Evolutionary conservation across 108 stramenopile genomes (phyloP).

Genomic region (Nitzschia putrida): DNA sequence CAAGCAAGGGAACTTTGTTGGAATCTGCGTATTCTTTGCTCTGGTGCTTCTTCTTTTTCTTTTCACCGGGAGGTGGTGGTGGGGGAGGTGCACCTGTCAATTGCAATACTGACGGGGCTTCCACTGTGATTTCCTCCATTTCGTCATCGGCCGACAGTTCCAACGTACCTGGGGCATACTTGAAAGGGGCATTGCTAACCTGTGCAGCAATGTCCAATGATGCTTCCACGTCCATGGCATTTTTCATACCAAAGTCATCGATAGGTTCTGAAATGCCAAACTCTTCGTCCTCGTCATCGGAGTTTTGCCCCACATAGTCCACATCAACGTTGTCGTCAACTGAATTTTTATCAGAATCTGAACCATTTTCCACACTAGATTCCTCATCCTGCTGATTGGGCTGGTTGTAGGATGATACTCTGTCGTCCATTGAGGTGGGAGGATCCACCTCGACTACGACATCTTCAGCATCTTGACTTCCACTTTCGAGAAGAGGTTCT

Average conservation of each 20-base stretch:
- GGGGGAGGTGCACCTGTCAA: conserved; percentile 18
- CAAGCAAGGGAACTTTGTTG: conserved; percentile 33
- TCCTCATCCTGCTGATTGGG: conserved; percentile 25
- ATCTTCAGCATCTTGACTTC: conserved; percentile 7
- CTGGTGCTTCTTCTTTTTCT: conserved; percentile 29
- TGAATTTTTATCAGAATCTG: neutral
- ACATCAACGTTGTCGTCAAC: conserved; percentile 16
- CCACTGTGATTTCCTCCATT: conserved; percentile 1
- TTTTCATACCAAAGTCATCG: neutral
- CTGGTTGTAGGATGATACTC: conserved; percentile 24
- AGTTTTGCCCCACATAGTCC: conserved; percentile 15
- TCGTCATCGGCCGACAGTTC: conserved; percentile 22
- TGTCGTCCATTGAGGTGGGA: conserved; percentile 18
- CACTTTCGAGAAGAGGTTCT: conserved; percentile 5
- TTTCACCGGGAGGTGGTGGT: conserved; percentile 32
- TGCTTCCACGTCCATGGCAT: no score
- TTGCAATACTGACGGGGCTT: no score
- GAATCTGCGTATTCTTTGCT: conserved; percentile 3
- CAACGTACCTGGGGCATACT: no score
- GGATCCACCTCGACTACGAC: neutral
- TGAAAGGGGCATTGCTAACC: no score
- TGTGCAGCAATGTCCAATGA: no score
- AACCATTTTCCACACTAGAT: conserved; percentile 22
- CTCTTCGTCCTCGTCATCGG: conserved; percentile 12
- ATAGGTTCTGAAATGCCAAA: neutral